Conservation (phyloP, 345 rosid species). For the Pugionium dolabratum region DNA sequence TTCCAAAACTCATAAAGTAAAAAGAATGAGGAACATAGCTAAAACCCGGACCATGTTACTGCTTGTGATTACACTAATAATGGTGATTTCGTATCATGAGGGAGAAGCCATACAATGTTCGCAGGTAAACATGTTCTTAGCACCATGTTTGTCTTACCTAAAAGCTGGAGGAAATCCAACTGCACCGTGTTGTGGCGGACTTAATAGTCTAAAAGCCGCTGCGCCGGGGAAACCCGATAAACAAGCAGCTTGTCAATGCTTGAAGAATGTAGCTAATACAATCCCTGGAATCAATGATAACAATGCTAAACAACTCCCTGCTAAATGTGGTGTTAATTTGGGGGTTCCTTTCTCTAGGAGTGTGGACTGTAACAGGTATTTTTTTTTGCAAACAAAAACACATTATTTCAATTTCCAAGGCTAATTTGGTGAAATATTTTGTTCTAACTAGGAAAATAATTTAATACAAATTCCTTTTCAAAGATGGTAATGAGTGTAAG, state of each 20-base stretch:
- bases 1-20: neutral
- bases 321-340: conserved; percentile 37
- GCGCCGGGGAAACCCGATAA: conserved; percentile 30
- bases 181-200: conserved; percentile 32
- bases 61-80: conserved; percentile 4
- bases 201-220: conserved; percentile 31
- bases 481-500: no score
- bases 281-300: conserved; percentile 34
- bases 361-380: conserved; percentile 37
- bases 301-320: conserved; percentile 36
- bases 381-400: neutral
- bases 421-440: no score
- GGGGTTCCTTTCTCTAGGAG: conserved; percentile 40
- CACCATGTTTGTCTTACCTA: conserved; percentile 38
- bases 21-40: conserved; percentile 23
- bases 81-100: conserved; percentile 12
- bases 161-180: conserved; percentile 32
- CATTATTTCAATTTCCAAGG: no score
- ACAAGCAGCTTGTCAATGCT: conserved; percentile 37
- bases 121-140: conserved; percentile 34
- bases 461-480: no score
- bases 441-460: no score
- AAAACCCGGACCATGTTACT: conserved; percentile 6
- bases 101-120: conserved; percentile 38
- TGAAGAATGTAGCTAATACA: conserved; percentile 33